Percentiles rank a stretch among this genome's conserved stretches.
Conservation (phyloP, 129 eudicot species). For the Flaveria bidentis region DNA sequence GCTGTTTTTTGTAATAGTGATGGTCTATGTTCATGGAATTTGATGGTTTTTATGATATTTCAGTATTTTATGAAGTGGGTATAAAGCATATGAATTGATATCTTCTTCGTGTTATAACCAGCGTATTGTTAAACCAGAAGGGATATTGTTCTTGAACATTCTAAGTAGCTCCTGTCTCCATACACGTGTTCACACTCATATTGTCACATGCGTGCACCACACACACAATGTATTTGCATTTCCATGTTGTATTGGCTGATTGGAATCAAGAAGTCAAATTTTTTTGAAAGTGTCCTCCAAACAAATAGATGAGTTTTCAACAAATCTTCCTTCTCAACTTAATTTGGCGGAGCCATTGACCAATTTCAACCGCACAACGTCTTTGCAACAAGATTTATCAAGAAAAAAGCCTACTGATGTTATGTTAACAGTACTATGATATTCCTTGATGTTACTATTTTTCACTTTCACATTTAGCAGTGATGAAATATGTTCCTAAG, state of each 20-base stretch:
- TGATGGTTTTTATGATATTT: background rate
- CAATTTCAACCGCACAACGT: background rate
- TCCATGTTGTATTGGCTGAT: background rate
- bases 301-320: background rate
- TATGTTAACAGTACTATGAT: background rate
- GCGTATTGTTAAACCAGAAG: background rate
- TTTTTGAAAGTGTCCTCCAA: background rate
- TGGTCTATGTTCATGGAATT: constrained; percentile 11
- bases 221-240: background rate
- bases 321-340: background rate
- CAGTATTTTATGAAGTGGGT: background rate
- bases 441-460: background rate
- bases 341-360: background rate
- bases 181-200: background rate
- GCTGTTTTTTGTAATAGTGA: background rate
- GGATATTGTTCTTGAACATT: background rate
- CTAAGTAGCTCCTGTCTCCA: too few relatives aligned
- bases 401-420: background rate
- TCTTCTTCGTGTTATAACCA: background rate
- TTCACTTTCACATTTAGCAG: background rate
- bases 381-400: background rate
- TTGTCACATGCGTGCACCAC: too few relatives aligned
- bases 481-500: background rate
- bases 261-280: background rate
- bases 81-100: constrained; percentile 12